Evolutionary conservation across 2,329 filamentous ascomycete genomes (phyloP).

Genomic region (Fusarium cyanostomum): DNA sequence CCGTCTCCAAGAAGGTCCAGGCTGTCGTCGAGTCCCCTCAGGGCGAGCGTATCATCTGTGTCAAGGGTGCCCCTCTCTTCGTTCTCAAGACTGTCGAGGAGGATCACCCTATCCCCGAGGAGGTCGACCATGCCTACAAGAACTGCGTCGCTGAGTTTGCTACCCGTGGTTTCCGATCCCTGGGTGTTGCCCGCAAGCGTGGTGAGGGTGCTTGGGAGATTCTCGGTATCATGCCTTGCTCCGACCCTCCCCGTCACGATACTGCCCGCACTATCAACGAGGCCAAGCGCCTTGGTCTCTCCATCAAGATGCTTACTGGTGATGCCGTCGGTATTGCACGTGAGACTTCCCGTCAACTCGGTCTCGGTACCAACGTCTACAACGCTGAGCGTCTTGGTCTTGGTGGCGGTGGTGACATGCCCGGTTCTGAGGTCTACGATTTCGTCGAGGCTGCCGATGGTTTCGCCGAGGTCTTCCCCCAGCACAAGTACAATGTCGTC

Average conservation of each 20-base stretch:
- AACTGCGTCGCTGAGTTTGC: slow-evolving; percentile 93
- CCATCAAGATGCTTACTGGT: slow-evolving; percentile 96
- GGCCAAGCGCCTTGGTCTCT: slow-evolving; percentile 86
- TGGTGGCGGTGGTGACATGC: slow-evolving; percentile 90
- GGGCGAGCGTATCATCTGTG: slow-evolving; percentile 85
- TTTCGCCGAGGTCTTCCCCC: slow-evolving; percentile 93
- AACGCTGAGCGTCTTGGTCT: slow-evolving; percentile 93
- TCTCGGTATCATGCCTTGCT: slow-evolving; percentile 94
- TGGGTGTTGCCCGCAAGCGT: slow-evolving; percentile 91
- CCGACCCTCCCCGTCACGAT: slow-evolving; percentile 89
- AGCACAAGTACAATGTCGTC: slow-evolving; percentile 81
- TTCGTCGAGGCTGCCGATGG: slow-evolving; percentile 95
- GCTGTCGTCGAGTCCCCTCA: slow-evolving; percentile 84
- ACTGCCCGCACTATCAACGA: slow-evolving; percentile 91
- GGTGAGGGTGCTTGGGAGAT: slow-evolving; percentile 87
- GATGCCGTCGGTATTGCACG: slow-evolving; percentile 92
- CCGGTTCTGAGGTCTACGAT: slow-evolving; percentile 92
- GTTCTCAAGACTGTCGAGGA: slow-evolving; percentile 89
- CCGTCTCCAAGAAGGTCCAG: slow-evolving; percentile 91
- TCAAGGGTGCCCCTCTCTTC: slow-evolving; percentile 90
- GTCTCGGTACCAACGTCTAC: slow-evolving; percentile 92
- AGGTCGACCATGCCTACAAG: slow-evolving; percentile 85
- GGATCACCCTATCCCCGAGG: slow-evolving; percentile 80
- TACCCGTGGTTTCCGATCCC: slow-evolving; percentile 91
- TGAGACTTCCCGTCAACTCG: slow-evolving; percentile 90